Evolutionary conservation across 2,329 filamentous ascomycete species (phyloP), one percentile per base, ranked within the genome.

Genomic region (Neofusicoccum ribis): DNA sequence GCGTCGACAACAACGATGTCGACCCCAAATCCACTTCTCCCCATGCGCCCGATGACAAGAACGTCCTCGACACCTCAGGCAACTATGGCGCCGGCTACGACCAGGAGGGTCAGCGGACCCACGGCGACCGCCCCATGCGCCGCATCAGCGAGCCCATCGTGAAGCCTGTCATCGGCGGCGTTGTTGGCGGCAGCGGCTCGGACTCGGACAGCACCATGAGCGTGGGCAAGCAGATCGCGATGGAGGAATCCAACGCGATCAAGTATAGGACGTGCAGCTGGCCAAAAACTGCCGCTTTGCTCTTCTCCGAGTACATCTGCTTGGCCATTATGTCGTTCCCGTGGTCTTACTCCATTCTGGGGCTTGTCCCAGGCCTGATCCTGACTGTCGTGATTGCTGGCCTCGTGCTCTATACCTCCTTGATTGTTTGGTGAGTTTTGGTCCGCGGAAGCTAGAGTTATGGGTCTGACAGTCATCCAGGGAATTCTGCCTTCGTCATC

Each of bases 241-340:
- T 91, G 67, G 93, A 97, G 77, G 85, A 88, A 34, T 88, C 87
- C 60, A 89, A 91, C 77, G 87, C 88, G 11, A 97, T 97, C 78
- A 89, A 96, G 80, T 97, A 97, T 76, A 86, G 93, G 67, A 96
- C 93, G 44, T 97, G 93, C 80, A 93, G 89, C 70, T 97, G 93
- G 93, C 90, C 91, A 74, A 97, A 97, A 90, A 97, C 93, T 62
- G 92, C 93, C 0, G 92, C 90, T 1, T 78, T 97, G 70, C 87
- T 97, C 60, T 97, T 97, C 79, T 95, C 92, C 59, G 93, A 97
- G 82, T 97, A 97, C 77, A 97, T 97, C 66, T 96, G 92, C 76
- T 81, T 97, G 78, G 86, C 86, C 23, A 97, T 97, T 74, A 97
- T 97, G 93, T 96, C 91, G 59, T 97, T 97, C 71, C 93, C 93